Conservation (phyloP, 805 yeast genomes). For the Ogataea methylovora region DNA sequence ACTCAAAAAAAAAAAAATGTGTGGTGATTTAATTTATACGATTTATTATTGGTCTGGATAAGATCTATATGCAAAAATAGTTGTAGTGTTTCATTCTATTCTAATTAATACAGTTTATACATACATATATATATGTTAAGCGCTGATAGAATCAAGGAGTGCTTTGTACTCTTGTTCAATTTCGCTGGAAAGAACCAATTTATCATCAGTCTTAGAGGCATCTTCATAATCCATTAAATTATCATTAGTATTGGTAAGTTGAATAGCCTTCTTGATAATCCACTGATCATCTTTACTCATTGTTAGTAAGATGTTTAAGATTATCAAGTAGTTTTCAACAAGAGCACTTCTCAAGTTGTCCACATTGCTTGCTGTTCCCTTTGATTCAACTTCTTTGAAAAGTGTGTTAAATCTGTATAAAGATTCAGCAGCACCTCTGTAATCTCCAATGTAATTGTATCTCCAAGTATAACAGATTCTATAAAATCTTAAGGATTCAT, state of each 20-base stretch:
- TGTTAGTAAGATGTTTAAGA: not conserved
- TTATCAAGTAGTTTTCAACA: not conserved
- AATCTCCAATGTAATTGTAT: constrained; percentile 37
- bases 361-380: not conserved
- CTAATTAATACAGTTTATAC: too few relatives aligned
- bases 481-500: constrained; percentile 33
- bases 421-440: constrained; percentile 39
- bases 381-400: not conserved
- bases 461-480: constrained; percentile 46
- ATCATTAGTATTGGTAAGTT: not conserved
- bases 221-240: not conserved
- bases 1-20: too few relatives aligned
- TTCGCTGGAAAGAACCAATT: too few relatives aligned
- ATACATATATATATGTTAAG: too few relatives aligned
- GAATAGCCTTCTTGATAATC: not conserved
- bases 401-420: constrained; percentile 29
- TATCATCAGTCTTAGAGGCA: too few relatives aligned
- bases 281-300: not conserved
- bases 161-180: too few relatives aligned
- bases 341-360: not conserved
- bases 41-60: too few relatives aligned
- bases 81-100: too few relatives aligned
- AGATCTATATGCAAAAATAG: too few relatives aligned
- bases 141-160: too few relatives aligned
- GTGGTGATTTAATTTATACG: too few relatives aligned